A percentile compares a stretch with the other conserved stretches of the same genome.
Evolutionary conservation across 192 early-diverging fungal species (phyloP).

Genomic region (Coemansia sp.): DNA sequence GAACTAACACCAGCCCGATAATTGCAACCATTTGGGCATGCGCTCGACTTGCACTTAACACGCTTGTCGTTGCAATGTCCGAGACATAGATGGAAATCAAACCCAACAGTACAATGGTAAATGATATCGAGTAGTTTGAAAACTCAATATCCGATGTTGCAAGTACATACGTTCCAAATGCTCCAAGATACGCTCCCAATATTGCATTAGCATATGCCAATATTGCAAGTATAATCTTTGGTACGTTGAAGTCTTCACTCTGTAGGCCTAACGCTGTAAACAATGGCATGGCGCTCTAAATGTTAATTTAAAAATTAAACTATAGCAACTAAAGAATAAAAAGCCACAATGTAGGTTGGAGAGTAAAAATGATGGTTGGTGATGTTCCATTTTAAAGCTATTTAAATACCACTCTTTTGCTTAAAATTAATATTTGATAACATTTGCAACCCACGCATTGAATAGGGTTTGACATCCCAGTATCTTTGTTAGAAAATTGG

Average conservation of each 20-base stretch:
- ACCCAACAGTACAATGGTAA: conserved; percentile 12
- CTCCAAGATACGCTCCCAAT: conserved; percentile 8
- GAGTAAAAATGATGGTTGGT: no score
- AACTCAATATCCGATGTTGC: neutral
- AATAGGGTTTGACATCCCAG: no score
- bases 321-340: neutral
- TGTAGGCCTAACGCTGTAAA: neutral
- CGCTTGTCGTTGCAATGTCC: conserved; percentile 8
- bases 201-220: conserved; percentile 3
- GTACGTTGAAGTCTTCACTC: neutral
- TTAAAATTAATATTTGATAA: no score
- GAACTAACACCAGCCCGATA: conserved; percentile 6
- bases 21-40: conserved; percentile 14
- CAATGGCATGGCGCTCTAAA: neutral
- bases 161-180: conserved; percentile 10
- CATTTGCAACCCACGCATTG: no score
- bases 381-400: no score
- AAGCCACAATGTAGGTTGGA: neutral
- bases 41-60: neutral
- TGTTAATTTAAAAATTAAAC: neutral
- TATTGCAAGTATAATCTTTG: neutral
- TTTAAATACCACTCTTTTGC: no score
- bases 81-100: conserved; percentile 3
- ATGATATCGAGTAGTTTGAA: neutral
- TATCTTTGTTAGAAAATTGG: no score